phyloP scores from a whole-genome alignment of 306 rosid genomes.

The Vicia sativa region DNA sequence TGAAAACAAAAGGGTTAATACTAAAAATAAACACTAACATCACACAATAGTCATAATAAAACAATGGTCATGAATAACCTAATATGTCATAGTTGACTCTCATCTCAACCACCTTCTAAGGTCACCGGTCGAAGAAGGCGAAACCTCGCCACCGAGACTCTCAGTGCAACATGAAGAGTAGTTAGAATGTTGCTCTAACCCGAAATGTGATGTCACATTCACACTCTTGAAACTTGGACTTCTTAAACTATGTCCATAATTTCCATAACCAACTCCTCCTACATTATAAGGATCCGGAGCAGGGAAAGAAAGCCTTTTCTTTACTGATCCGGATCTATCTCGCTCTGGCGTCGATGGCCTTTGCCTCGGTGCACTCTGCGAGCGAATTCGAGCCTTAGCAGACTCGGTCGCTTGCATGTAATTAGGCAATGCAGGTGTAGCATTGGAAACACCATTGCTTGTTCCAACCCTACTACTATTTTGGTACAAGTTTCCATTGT shows the following conservation, averaged over 20 bases:
- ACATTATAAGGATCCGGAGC: conserved; percentile 70
- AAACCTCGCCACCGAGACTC: conserved; percentile 80
- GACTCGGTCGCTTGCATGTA: conserved; percentile 99
- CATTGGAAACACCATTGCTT: conserved; percentile 33
- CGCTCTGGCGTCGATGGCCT: conserved; percentile 87
- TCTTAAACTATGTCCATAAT: conserved; percentile 68
- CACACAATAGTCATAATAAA: conserved; percentile 43
- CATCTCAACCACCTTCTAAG: conserved; percentile 88
- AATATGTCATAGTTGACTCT: conserved; percentile 14
- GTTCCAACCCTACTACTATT: conserved; percentile 53
- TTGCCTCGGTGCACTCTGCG: conserved; percentile 94
- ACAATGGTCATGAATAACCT: conserved; percentile 14
- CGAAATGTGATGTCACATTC: conserved; percentile 53
- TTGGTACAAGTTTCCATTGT: conserved; percentile 56
- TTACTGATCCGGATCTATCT: conserved; percentile 79
- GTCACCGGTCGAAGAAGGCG: conserved; percentile 88
- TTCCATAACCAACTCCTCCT: conserved; percentile 57
- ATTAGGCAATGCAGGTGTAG: conserved; percentile 64
- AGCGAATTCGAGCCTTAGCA: conserved; percentile 85
- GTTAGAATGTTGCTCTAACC: conserved; percentile 84
- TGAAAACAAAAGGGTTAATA: conserved; percentile 42
- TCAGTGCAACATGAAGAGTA: conserved; percentile 95
- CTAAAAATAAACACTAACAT: conserved; percentile 39
- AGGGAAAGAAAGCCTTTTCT: conserved; percentile 88
- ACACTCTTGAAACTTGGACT: conserved; percentile 95